These are phyloP conservation scores for Fusarium haematococcum DNA, from an alignment of 2,329 filamentous ascomycete species.

Conservation along the genomic window DNA sequence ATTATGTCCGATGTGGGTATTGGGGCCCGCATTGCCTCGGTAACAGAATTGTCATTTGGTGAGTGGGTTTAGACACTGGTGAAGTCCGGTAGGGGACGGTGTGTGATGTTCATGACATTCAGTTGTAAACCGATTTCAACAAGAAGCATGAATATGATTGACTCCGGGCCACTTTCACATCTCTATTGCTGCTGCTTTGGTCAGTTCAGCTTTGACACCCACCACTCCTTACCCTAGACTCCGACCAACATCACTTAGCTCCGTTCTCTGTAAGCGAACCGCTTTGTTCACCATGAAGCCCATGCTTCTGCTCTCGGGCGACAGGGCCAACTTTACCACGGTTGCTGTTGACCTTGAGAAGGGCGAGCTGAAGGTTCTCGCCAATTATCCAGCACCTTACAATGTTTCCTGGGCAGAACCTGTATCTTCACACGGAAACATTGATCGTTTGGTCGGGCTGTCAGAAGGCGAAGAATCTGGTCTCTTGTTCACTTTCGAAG, in stretches of 20 bases:
- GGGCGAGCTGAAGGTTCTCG: not conserved
- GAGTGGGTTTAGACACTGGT: not conserved
- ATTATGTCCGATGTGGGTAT: conserved; percentile 1
- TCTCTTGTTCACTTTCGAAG: not conserved
- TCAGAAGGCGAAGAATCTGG: conserved; percentile 1
- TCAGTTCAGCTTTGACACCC: not conserved
- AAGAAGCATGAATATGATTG: not conserved
- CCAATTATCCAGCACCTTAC: not conserved
- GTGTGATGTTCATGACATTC: not conserved
- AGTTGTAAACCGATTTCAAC: not conserved
- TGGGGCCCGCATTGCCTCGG: not conserved
- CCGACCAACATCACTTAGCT: not conserved
- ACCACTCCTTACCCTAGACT: not conserved
- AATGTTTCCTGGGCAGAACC: conserved; percentile 9
- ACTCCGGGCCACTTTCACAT: not conserved
- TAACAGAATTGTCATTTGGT: not conserved
- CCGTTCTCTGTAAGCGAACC: not conserved
- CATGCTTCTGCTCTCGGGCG: not conserved
- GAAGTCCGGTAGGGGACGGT: not conserved
- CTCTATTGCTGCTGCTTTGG: not conserved
- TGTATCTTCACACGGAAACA: not conserved
- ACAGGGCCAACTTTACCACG: conserved; percentile 2
- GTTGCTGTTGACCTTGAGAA: not conserved
- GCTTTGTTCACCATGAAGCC: not conserved
- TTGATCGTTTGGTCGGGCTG: not conserved